Conservation (phyloP, 2,329 filamentous ascomycete genomes). For the Neonectria ditissima region DNA sequence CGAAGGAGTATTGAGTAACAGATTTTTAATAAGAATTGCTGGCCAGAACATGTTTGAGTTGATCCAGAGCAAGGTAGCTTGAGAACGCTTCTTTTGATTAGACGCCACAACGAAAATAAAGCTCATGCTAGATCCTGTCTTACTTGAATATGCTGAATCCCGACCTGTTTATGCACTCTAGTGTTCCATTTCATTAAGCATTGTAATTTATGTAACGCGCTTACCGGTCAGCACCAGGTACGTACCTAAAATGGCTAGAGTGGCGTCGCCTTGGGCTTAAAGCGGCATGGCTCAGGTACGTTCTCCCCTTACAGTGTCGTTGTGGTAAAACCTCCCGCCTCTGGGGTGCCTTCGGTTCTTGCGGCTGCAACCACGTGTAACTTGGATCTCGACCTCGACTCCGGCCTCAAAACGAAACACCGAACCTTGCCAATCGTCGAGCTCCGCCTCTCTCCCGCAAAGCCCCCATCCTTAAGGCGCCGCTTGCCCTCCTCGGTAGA, state of each 20-base stretch:
- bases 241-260: constrained; percentile 12
- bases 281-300: neutral
- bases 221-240: neutral
- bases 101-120: no score
- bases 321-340: neutral
- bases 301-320: neutral
- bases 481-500: neutral
- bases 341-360: neutral
- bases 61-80: no score
- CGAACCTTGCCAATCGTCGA: constrained; percentile 12
- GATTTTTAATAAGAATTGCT: neutral
- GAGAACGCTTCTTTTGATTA: no score
- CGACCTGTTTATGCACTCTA: neutral
- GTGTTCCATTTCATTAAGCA: neutral
- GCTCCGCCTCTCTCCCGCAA: neutral
- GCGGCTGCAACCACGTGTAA: constrained; percentile 22
- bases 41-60: no score
- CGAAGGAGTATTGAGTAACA: neutral
- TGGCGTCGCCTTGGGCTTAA: neutral
- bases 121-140: no score
- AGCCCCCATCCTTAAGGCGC: neutral
- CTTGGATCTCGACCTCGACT: neutral
- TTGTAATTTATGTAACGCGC: neutral
- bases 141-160: no score
- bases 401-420: constrained; percentile 12